Evolutionary conservation across 305 asterid species (phyloP).

Genomic region (Euphrasia arctica): DNA sequence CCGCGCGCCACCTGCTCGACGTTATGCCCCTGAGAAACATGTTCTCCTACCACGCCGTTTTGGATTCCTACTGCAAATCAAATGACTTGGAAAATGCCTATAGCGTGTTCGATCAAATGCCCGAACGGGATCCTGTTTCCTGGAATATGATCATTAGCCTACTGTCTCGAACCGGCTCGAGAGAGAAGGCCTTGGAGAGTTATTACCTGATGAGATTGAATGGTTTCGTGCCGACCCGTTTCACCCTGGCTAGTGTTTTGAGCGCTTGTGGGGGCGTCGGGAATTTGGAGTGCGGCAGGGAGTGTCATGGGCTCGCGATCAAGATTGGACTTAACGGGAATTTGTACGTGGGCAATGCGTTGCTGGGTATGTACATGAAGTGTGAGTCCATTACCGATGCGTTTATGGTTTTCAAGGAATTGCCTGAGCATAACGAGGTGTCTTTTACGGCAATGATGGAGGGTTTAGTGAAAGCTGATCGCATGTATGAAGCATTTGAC

Average conservation of each 20-base stretch:
- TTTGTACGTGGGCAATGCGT: conserved; percentile 65
- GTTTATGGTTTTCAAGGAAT: conserved; percentile 44
- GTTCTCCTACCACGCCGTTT: conserved; percentile 71
- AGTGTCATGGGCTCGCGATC: conserved; percentile 63
- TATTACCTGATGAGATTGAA: conserved; percentile 47
- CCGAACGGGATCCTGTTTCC: conserved; percentile 61
- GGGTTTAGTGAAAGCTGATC: conserved; percentile 55
- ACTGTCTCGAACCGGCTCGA: conserved; percentile 49
- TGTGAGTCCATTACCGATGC: conserved; percentile 49
- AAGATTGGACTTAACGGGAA: conserved; percentile 63
- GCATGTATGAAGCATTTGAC: conserved; percentile 59
- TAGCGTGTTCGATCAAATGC: conserved; percentile 57
- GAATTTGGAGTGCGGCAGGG: conserved; percentile 49
- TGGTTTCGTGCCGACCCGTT: conserved; percentile 62
- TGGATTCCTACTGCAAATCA: conserved; percentile 60
- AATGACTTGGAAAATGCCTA: conserved; percentile 52
- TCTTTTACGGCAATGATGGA: conserved; percentile 82
- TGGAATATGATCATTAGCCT: conserved; percentile 74
- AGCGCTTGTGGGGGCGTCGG: conserved; percentile 72
- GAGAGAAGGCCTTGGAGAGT: conserved; percentile 57
- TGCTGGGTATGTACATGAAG: conserved; percentile 77
- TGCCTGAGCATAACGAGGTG: conserved; percentile 73
- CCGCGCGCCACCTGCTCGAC: conserved; percentile 70
- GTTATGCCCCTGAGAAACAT: conserved; percentile 58
- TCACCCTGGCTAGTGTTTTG: conserved; percentile 75